Evolutionary conservation across 192 early-diverging fungal genomes (phyloP).

Genomic region (Podila clonocystis): DNA sequence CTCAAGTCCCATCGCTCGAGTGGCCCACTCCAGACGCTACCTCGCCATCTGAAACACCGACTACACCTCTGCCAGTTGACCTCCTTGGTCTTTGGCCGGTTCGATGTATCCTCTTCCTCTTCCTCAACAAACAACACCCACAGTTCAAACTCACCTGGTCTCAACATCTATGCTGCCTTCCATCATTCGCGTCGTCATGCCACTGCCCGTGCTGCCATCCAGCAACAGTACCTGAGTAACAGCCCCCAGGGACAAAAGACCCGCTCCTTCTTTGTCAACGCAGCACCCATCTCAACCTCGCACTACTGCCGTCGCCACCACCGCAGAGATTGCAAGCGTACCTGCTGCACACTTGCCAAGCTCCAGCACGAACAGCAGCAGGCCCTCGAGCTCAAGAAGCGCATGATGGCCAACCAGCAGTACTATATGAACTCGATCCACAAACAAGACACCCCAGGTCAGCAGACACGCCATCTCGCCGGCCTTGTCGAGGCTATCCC

Average conservation of each 20-base stretch:
- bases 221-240: slow-evolving; percentile 17
- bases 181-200: slow-evolving; percentile 28
- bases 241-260: slow-evolving; percentile 26
- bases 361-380: slow-evolving; percentile 35
- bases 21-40: slow-evolving; percentile 46
- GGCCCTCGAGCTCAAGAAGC: slow-evolving; percentile 42
- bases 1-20: slow-evolving; percentile 49
- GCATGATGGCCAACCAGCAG: slow-evolving; percentile 10
- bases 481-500: slow-evolving; percentile 63
- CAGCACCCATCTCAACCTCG: slow-evolving; percentile 32
- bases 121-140: slow-evolving; percentile 33
- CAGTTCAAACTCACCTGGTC: slow-evolving; percentile 12
- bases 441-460: slow-evolving; percentile 4
- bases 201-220: slow-evolving; percentile 29
- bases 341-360: slow-evolving; percentile 48
- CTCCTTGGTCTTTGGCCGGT: slow-evolving; percentile 66
- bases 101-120: slow-evolving; percentile 52
- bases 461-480: slow-evolving; percentile 13
- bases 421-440: slow-evolving; percentile 4
- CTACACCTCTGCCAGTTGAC: slow-evolving; percentile 64
- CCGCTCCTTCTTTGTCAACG: slow-evolving; percentile 35
- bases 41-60: slow-evolving; percentile 58
- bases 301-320: slow-evolving; percentile 60
- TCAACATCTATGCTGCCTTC: slow-evolving; percentile 43
- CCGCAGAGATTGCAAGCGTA: slow-evolving; percentile 49